phyloP scores from a whole-genome alignment of 106 monocot species.

The Dioscorea zingiberensis region DNA sequence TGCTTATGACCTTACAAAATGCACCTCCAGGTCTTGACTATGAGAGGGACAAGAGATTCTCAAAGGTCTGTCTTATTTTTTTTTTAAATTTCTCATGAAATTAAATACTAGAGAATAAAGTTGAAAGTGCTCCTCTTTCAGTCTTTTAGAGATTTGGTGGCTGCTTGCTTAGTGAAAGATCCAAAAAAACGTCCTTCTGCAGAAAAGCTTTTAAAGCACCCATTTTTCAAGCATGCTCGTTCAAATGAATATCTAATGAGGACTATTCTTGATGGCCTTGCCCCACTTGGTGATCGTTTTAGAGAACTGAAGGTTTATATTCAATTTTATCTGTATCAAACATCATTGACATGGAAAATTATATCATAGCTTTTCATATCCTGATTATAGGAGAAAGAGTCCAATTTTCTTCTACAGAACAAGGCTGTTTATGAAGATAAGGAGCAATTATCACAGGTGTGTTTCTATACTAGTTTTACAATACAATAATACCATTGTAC shows the following conservation, averaged over 20 bases:
- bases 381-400: slow-evolving; percentile 58
- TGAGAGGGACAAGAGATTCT: slow-evolving; percentile 85
- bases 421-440: slow-evolving; percentile 40
- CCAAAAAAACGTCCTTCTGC: slow-evolving; percentile 85
- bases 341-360: background rate
- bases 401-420: slow-evolving; percentile 57
- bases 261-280: slow-evolving; percentile 69
- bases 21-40: slow-evolving; percentile 92
- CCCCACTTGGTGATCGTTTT: slow-evolving; percentile 88
- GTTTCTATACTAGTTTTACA: background rate
- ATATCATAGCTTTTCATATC: background rate
- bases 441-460: slow-evolving; percentile 82
- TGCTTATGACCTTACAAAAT: slow-evolving; percentile 98
- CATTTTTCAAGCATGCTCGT: slow-evolving; percentile 75
- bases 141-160: slow-evolving; percentile 87
- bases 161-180: slow-evolving; percentile 92
- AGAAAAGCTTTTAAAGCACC: slow-evolving; percentile 93
- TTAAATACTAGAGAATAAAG: background rate
- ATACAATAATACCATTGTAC: no score
- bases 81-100: background rate
- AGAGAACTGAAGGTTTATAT: slow-evolving; percentile 61
- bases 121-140: slow-evolving; percentile 21
- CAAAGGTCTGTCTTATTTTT: slow-evolving; percentile 36
- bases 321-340: background rate
- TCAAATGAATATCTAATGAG: slow-evolving; percentile 63